Conservation (phyloP, 2,329 filamentous ascomycete genomes). For the Pseudocercospora fuligena region DNA sequence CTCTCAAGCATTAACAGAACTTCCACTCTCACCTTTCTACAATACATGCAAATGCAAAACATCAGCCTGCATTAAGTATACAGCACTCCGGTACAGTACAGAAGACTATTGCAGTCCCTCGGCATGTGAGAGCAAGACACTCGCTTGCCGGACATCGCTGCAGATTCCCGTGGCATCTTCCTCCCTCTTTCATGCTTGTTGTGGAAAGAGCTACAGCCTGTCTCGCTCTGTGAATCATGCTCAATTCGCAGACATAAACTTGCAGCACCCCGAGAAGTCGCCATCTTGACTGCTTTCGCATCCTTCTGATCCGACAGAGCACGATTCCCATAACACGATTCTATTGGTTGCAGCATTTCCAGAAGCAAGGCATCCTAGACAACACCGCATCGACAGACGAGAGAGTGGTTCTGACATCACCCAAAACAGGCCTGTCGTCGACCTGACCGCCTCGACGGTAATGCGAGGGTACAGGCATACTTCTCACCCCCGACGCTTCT, state of each 20-base stretch:
- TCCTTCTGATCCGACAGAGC: slow-evolving; percentile 1
- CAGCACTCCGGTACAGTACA: slow-evolving; percentile 1
- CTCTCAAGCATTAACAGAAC: background rate
- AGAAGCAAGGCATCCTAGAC: background rate
- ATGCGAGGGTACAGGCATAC: background rate
- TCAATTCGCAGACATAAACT: background rate
- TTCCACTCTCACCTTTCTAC: background rate
- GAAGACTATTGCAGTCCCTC: background rate
- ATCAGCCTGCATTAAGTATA: background rate
- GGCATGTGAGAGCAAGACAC: background rate
- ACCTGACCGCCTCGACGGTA: slow-evolving; percentile 1
- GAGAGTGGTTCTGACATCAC: background rate
- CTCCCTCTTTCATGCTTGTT: background rate
- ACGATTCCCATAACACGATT: background rate
- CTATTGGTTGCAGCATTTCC: background rate
- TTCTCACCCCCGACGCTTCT: background rate
- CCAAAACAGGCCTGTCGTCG: background rate
- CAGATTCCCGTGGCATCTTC: background rate
- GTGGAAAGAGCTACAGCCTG: background rate
- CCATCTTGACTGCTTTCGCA: background rate
- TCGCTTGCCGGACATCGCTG: background rate
- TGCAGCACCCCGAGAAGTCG: background rate
- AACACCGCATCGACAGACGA: slow-evolving; percentile 1
- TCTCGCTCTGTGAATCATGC: background rate
- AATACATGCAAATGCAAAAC: background rate